phyloP scores from a whole-genome alignment of 1,284 basidiomycete genomes.

The Gastroboletus turbinatus region DNA sequence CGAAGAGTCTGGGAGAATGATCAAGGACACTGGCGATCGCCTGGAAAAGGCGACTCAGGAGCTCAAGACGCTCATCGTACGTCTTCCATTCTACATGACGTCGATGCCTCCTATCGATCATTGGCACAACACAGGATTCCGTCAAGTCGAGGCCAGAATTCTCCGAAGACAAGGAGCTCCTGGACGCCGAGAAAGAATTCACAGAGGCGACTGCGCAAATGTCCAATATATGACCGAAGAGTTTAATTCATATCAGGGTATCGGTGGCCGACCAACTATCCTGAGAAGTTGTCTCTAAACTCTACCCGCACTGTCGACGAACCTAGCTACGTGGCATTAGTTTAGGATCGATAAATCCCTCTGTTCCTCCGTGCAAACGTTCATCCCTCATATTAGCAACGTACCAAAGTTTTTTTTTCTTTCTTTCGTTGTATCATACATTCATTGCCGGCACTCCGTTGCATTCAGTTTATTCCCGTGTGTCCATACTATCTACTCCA shows the following conservation, averaged over 20 bases:
- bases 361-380: constrained; percentile 6
- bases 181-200: constrained; percentile 60
- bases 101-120: constrained; percentile 15
- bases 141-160: constrained; percentile 52
- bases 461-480: constrained; percentile 19
- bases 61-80: constrained; percentile 68
- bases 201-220: constrained; percentile 45
- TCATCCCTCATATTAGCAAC: not conserved
- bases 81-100: constrained; percentile 37
- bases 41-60: constrained; percentile 63
- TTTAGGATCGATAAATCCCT: not conserved
- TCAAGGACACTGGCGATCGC: constrained; percentile 62
- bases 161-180: constrained; percentile 49
- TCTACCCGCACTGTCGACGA: constrained; percentile 21
- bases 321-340: constrained; percentile 6
- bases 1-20: constrained; percentile 82
- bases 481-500: constrained; percentile 20
- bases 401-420: not conserved
- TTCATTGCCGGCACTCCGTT: constrained; percentile 6
- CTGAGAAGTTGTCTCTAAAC: constrained; percentile 17
- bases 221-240: constrained; percentile 2
- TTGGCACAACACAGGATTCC: constrained; percentile 38
- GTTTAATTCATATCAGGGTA: constrained; percentile 25
- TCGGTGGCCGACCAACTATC: constrained; percentile 9
- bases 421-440: not conserved